These are phyloP conservation scores for Zygnema cylindricum DNA, from an alignment of 139 green algal species.

Conservation along the genomic window DNA sequence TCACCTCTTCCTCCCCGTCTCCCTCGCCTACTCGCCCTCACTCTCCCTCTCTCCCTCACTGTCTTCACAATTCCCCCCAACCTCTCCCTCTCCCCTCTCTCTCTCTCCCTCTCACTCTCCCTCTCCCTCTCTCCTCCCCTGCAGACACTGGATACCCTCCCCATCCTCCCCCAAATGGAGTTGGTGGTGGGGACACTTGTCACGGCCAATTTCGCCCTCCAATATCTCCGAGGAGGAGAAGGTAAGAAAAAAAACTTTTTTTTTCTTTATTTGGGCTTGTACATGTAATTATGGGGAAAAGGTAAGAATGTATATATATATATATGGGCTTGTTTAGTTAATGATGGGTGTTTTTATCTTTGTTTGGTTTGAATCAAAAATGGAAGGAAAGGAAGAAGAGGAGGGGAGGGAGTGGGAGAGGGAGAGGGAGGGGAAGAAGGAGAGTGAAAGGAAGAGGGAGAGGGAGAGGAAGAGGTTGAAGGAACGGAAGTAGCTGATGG, in stretches of 20 bases:
- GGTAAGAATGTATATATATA: neutral
- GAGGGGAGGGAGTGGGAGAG: neutral
- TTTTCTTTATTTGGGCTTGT: neutral
- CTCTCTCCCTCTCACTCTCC: neutral
- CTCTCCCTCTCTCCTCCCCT: neutral
- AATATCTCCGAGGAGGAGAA: neutral
- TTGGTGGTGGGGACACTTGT: neutral
- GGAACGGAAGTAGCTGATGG: neutral
- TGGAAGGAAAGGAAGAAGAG: neutral
- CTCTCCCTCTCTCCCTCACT: neutral
- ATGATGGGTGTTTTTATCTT: neutral
- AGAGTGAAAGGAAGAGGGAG: neutral
- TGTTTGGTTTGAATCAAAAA: neutral
- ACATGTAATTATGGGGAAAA: neutral
- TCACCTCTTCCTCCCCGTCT: neutral
- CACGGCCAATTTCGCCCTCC: neutral
- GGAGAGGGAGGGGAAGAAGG: neutral
- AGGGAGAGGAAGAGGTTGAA: neutral
- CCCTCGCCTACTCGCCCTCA: neutral
- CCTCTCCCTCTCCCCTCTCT: neutral
- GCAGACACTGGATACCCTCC: neutral
- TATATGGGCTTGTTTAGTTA: neutral
- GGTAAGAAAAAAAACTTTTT: neutral
- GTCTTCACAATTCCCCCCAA: neutral
- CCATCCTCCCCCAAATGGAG: neutral